A percentile compares a stretch with the other conserved stretches of the same genome.
Evolutionary conservation across 2,329 filamentous ascomycete species (phyloP).

Genomic region (Chaetomium sp.): DNA sequence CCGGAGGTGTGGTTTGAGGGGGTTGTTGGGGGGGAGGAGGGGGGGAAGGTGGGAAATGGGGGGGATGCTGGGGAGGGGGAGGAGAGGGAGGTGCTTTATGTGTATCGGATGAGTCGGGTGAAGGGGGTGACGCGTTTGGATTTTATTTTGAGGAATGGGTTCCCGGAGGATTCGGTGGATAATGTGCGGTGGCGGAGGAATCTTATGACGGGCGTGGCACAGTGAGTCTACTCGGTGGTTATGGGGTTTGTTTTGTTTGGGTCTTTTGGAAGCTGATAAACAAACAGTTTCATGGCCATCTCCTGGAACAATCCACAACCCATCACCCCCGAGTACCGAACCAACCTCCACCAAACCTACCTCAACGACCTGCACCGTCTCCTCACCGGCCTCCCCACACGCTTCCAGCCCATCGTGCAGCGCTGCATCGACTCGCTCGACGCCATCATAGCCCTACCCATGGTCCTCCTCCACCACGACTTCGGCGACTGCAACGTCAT

Average conservation of each 20-base stretch:
- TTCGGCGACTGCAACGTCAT: conserved; percentile 36
- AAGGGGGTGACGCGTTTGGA: neutral
- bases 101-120: neutral
- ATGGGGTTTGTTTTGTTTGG: too few species aligned
- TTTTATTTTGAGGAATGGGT: conserved; percentile 27
- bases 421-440: conserved; percentile 28
- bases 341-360: conserved; percentile 24
- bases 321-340: conserved; percentile 24
- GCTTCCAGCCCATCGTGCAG: conserved; percentile 31
- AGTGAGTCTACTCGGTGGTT: conserved; percentile 13
- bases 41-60: neutral
- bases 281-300: neutral
- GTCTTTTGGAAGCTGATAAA: neutral
- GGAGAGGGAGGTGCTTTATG: neutral
- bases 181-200: conserved; percentile 30
- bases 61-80: neutral
- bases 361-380: conserved; percentile 29
- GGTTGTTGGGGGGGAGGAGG: neutral
- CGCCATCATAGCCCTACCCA: conserved; percentile 32
- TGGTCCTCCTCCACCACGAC: conserved; percentile 35
- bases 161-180: conserved; percentile 31
- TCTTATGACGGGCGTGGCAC: conserved; percentile 30
- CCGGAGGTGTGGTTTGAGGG: neutral
- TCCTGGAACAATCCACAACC: conserved; percentile 31
- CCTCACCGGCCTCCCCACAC: conserved; percentile 28